Evolutionary conservation across 768 basidiomycete species (phyloP), one percentile per base, ranked within the genome.

Genomic region (Tylopilus felleus): DNA sequence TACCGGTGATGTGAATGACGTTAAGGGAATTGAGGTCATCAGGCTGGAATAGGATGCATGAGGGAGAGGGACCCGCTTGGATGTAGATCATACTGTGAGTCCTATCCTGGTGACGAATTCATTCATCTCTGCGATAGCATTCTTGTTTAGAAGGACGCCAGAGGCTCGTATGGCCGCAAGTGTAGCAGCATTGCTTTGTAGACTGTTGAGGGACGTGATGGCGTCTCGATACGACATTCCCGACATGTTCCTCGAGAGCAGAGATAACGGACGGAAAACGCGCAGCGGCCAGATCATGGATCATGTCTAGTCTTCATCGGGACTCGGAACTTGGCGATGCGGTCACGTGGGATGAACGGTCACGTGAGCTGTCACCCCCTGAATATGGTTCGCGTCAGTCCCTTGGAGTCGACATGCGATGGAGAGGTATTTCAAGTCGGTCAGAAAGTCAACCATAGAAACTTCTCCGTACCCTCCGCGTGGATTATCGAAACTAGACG

Each of bases 1-100:
- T 98, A 4, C 96, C 96, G 9, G 96, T 95, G 60, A 99, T 85
- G 75, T 99, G 96, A 44, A 98, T 82, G 53, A 96, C 93, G 70
- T 98, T 96, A 50, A 99, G 76, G 22, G 74, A 73, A 67, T 98
- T 94, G 40, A 99, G 79, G 58, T 95, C 86, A 53, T 82, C 76
- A 39, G 89, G 80, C 94, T 97, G 62, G 42, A 40, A 36, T 9
- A 16, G 28, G 53, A 39, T 56, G 49, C 44, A 65, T 58, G 45
- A 62, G 49, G 58, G 33, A 47, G 28, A 28, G 22, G 22, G 54
- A 49, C 28, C 33, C n/a, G 49, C 51, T 38, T 33, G 29, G 23
- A 28, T 2, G 40, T 29, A 7, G 33, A 46, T 66, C 85, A 60
- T 67, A 95, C 96, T 59, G 75, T 76, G 71, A 98, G 93, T 14